Evolutionary conservation across 2,329 filamentous ascomycete genomes (phyloP).

Genomic region (Lasiodiplodia theobromae): DNA sequence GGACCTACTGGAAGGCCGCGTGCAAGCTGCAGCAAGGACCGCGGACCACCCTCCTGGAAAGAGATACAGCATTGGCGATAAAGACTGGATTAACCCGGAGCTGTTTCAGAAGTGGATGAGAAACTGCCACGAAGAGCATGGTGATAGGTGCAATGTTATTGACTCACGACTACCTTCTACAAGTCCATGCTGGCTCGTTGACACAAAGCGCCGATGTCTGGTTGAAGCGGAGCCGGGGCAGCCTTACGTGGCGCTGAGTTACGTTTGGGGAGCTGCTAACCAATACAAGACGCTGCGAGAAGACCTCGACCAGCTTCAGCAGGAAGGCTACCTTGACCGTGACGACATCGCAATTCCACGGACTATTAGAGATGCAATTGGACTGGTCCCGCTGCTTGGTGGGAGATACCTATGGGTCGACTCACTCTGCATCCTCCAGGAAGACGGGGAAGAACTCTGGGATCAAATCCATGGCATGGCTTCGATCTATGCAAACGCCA

Average conservation of each 20-base stretch:
- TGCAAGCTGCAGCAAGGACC: neutral
- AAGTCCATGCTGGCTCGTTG: constrained; percentile 7
- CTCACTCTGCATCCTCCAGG: constrained; percentile 33
- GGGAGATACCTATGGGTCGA: constrained; percentile 35
- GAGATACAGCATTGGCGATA: constrained; percentile 9
- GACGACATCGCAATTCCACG: constrained; percentile 27
- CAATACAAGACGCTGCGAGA: constrained; percentile 25
- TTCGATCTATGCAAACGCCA: constrained; percentile 32
- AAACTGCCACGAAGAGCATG: neutral
- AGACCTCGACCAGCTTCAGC: constrained; percentile 8
- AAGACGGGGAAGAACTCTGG: constrained; percentile 28
- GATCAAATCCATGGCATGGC: constrained; percentile 31
- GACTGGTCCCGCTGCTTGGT: constrained; percentile 26
- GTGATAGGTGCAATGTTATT: neutral
- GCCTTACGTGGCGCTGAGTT: constrained; percentile 34
- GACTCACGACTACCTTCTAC: neutral
- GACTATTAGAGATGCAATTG: constrained; percentile 32
- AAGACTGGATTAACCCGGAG: constrained; percentile 7
- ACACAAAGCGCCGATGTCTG: constrained; percentile 10
- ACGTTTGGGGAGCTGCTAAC: constrained; percentile 33
- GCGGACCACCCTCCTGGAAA: neutral
- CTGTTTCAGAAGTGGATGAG: neutral
- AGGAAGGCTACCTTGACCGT: constrained; percentile 25
- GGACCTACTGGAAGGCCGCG: constrained; percentile 14
- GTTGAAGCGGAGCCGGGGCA: constrained; percentile 9